Conservation (phyloP, 768 basidiomycete genomes). For the Boletus eberwhitei region DNA sequence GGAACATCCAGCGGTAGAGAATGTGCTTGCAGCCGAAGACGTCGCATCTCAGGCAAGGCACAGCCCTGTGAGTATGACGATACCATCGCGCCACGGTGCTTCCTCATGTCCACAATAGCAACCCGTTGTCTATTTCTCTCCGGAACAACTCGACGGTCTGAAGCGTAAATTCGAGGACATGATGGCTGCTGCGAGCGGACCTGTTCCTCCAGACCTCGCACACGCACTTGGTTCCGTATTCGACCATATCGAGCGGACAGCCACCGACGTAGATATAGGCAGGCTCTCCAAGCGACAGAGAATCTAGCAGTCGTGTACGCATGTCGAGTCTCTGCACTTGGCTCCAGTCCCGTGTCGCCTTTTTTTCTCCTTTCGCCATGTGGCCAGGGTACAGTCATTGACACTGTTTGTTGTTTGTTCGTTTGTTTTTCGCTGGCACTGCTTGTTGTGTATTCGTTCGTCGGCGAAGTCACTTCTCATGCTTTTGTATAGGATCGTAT, state of each 20-base stretch:
- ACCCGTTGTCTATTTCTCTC: constrained; percentile 31
- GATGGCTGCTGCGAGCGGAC: constrained; percentile 30
- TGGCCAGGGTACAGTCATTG: not conserved
- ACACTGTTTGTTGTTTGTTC: not conserved
- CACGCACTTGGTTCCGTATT: constrained; percentile 33
- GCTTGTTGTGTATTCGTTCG: not conserved
- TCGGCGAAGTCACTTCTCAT: constrained; percentile 4
- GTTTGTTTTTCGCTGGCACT: not conserved
- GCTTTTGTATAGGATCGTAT: constrained; percentile 14
- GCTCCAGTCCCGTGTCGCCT: not conserved
- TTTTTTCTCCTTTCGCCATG: not conserved
- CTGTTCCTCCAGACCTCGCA: constrained; percentile 30
- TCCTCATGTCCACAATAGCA: constrained; percentile 3
- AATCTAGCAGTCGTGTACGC: constrained; percentile 8
- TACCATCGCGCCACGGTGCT: not conserved
- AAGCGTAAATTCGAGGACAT: constrained; percentile 32
- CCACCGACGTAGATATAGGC: constrained; percentile 24
- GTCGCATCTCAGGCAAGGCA: constrained; percentile 10
- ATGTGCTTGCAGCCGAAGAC: constrained; percentile 17
- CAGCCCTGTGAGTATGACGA: constrained; percentile 14
- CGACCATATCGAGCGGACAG: constrained; percentile 33
- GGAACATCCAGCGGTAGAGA: constrained; percentile 13
- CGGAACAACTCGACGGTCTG: constrained; percentile 29
- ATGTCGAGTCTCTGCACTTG: not conserved
- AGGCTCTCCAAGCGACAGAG: constrained; percentile 27